phyloP scores from a whole-genome alignment of 2,329 filamentous ascomycete genomes.

The Plectosphaerella plurivora region DNA sequence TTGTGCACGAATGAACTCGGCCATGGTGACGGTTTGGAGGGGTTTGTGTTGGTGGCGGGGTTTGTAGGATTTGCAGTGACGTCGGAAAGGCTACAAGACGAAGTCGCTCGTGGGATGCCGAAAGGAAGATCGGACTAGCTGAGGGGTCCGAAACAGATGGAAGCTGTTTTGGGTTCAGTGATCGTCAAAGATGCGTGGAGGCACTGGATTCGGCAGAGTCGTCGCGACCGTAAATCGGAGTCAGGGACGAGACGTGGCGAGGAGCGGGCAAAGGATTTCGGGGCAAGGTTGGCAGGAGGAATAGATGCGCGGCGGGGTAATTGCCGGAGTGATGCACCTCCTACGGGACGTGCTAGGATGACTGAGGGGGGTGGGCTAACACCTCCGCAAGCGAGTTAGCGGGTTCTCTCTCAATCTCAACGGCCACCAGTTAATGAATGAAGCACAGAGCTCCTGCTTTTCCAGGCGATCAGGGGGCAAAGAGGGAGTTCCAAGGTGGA shows the following conservation, averaged over 20 bases:
- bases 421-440: too few species aligned
- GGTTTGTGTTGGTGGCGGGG: slow-evolving; percentile 2
- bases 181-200: too few species aligned
- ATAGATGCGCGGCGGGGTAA: slow-evolving; percentile 15
- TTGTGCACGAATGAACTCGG: slow-evolving; percentile 98
- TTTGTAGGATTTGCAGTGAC: not conserved
- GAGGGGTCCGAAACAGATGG: not conserved
- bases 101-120: not conserved
- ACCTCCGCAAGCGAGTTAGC: not conserved
- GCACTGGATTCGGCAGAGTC: not conserved
- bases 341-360: not conserved
- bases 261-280: not conserved
- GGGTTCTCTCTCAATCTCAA: not conserved
- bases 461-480: too few species aligned
- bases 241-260: not conserved
- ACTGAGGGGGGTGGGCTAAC: not conserved
- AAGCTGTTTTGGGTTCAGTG: too few species aligned
- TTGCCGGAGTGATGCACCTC: not conserved
- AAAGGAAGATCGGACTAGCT: slow-evolving; percentile 4
- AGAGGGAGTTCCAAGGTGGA: too few species aligned
- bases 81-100: not conserved
- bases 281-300: not conserved
- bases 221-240: not conserved
- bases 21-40: slow-evolving; percentile 63
- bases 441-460: too few species aligned